Evolutionary conservation across 306 rosid species (phyloP), one percentile per base, ranked within the genome.

Genomic region (Corylus avellana): DNA sequence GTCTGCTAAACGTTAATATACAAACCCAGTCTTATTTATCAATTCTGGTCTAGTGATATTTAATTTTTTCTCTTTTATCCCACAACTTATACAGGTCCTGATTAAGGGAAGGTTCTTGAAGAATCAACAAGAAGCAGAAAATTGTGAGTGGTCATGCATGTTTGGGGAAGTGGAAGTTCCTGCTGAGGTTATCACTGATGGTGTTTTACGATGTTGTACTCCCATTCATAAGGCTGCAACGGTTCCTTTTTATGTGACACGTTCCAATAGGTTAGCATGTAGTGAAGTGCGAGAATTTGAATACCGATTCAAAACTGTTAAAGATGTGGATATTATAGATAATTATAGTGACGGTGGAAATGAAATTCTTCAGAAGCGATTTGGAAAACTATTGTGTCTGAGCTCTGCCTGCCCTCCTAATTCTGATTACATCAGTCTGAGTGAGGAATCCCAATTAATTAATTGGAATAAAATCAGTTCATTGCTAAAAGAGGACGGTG

Each of bases 101-200:
- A 84, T 94, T 78, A 89, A 90, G 2, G 97, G 98, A 70, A 83
- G 77, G 75, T 92, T 94, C 84, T 86, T 92, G 84, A 89, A 76
- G 74, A 78, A 81, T 76, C 89, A 74, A 27, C 85, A 87, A 73
- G 91, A 84, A 76, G 87, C 79, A 69, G 92, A 86, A 87, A 78
- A 56, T 58, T 81, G 81, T 79, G 84, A 89, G 76, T 94, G 96
- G 96, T 92, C 97, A 17, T 90, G 96, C 74, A 92, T 94, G 98
- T 94, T 94, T 83, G 97, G 98, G 12, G 94, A 92, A 82, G 84
- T 90, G 73, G 98, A 94, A 87, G 97, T 92, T 83, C 96, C 91
- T 37, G 94, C 94, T 7, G 89, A 83, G 85, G 81, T 89, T 71
- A 80, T 90, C 18, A 76, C 83, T 32, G 84, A 90, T 58, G 92